Evolutionary conservation across 1,139 yeast genomes (phyloP).

Genomic region (Yamadazyma pseudoaaseri): DNA sequence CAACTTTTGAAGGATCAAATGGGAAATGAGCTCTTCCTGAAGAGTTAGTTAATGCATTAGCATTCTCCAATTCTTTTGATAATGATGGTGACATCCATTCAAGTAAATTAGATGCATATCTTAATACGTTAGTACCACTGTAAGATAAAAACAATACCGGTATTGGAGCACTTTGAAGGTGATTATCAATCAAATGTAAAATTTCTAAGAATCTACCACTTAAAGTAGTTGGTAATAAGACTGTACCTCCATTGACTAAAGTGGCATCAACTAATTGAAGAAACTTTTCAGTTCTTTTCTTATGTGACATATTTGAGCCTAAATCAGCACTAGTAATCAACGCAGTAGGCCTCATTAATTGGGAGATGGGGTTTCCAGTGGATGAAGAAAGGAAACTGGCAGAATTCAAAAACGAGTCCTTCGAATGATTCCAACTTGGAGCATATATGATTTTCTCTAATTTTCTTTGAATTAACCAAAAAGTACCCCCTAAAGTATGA

Average conservation of each 20-base stretch:
- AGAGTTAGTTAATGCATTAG: conserved; percentile 22
- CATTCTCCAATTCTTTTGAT: conserved; percentile 75
- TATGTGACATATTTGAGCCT: conserved; percentile 67
- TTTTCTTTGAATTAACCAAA: conserved; percentile 76
- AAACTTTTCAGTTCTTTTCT: conserved; percentile 63
- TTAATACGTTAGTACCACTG: conserved; percentile 75
- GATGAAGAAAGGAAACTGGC: conserved; percentile 61
- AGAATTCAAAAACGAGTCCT: conserved; percentile 77
- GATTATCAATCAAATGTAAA: conserved; percentile 65
- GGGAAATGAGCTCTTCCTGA: conserved; percentile 63
- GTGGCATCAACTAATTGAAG: conserved; percentile 65
- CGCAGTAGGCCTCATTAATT: conserved; percentile 77
- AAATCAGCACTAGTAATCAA: conserved; percentile 74
- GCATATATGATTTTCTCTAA: conserved; percentile 83
- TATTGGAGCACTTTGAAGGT: conserved; percentile 52
- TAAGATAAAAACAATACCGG: conserved; percentile 78
- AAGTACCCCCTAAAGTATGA: conserved; percentile 87
- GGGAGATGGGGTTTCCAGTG: conserved; percentile 55
- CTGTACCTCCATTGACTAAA: conserved; percentile 69
- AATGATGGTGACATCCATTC: conserved; percentile 94
- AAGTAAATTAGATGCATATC: conserved; percentile 82
- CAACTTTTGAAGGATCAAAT: conserved; percentile 64
- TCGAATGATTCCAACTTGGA: conserved; percentile 93
- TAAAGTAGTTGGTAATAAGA: conserved; percentile 79
- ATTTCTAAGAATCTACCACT: conserved; percentile 83